Evolutionary conservation across 345 rosid species (phyloP), one percentile per base, ranked within the genome.

Genomic region (Dipteronia sinensis): DNA sequence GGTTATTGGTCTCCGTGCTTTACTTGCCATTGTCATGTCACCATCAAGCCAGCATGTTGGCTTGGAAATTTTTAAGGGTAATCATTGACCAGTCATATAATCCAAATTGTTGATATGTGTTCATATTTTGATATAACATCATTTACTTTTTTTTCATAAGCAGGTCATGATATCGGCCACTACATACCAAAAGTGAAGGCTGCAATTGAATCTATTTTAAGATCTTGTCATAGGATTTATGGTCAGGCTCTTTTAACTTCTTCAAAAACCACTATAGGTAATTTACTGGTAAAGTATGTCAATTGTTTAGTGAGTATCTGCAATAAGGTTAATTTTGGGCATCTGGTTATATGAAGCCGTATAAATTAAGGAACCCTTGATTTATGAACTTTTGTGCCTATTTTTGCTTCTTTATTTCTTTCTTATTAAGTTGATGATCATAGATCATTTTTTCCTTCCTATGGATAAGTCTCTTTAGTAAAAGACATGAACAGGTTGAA

Each of bases 171-270:
- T 81, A 91, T 94, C 46, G 91, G 95, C 65, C 97, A 94, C 83
- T 94, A 94, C 85, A 92, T 94, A 71, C 98, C 99, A 75, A 96
- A 96, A 86, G 98, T 96, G 79, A 96, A 92, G 88, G 95, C 95
- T 70, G 99, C 98, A 76, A 94, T 96, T 73, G 99, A 96, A 82
- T 90, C 97, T 53, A 91, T 94, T 80, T 81, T 96, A 89, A 91
- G 93, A 80, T 91, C 97, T 83, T 96, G 99, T 79, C 86, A 96
- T 78, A 88, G 88, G 85, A 89, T 83, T 73, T 96, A 92, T 78
- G 80, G 97, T 78, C 97, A 86, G 82, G 99, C 99, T 82, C 97
- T 94, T 87, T 82, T 96, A 85, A 91, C 97, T 79, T 92, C 97
- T 78, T 89, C 98, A 77, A 92, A 87, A 85, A 89, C 97, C 76